phyloP scores from a whole-genome alignment of 148 eudicot species.

The Spergularia bocconei region DNA sequence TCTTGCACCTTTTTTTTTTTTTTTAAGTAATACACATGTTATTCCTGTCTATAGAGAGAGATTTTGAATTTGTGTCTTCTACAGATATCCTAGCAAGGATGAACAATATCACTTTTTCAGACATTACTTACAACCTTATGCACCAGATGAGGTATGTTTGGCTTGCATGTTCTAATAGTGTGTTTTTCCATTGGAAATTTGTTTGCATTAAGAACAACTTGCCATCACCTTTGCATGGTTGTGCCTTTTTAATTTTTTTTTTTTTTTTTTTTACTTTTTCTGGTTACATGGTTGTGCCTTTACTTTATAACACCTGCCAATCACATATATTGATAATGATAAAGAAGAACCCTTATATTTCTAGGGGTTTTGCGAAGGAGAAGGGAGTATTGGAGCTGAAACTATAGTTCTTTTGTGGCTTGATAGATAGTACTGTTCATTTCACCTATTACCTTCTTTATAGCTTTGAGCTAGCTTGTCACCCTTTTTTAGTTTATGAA shows the following conservation, averaged over 20 bases:
- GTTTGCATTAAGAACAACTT: not conserved
- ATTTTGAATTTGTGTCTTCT: conserved; percentile 26
- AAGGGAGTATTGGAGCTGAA: too few species aligned
- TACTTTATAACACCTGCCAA: not conserved
- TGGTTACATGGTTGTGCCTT: too few species aligned
- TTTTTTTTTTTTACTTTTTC: too few species aligned
- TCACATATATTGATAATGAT: not conserved
- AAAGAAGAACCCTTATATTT: not conserved
- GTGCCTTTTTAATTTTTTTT: not conserved
- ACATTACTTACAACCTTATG: conserved; percentile 73
- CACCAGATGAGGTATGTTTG: conserved; percentile 62
- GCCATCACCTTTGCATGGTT: not conserved
- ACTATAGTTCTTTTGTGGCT: too few species aligned
- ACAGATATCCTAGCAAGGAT: conserved; percentile 84
- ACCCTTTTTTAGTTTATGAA: too few species aligned
- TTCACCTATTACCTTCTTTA: too few species aligned
- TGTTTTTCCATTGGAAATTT: not conserved
- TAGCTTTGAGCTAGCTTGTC: too few species aligned
- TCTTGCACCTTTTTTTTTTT: not conserved
- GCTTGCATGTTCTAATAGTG: not conserved
- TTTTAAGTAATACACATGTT: not conserved
- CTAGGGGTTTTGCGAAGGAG: too few species aligned
- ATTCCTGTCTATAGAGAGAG: not conserved
- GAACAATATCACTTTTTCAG: conserved; percentile 92
- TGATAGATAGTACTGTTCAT: too few species aligned